phyloP scores from a whole-genome alignment of 1,284 basidiomycete species.

The Puccinia coronata region DNA sequence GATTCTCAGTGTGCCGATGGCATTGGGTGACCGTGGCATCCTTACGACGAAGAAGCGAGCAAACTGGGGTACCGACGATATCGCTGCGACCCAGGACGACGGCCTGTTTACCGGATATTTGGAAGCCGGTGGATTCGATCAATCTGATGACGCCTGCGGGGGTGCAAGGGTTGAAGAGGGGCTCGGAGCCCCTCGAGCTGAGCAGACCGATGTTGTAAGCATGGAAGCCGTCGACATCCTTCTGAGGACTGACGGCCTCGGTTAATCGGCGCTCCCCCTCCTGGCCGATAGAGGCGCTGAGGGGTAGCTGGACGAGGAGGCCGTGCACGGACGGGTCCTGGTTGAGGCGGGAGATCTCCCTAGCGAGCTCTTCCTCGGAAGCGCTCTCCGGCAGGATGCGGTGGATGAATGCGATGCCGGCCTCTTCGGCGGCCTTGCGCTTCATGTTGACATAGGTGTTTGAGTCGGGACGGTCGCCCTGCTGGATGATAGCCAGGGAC shows the following conservation, averaged over 20 bases:
- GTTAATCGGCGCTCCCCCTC: conserved; percentile 88
- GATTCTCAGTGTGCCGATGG: conserved; percentile 82
- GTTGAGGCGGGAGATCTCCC: conserved; percentile 78
- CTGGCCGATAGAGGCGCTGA: conserved; percentile 77
- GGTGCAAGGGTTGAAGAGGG: conserved; percentile 92
- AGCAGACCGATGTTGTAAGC: conserved; percentile 98
- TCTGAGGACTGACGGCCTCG: conserved; percentile 88
- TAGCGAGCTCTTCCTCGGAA: conserved; percentile 74
- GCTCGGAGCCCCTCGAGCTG: conserved; percentile 82
- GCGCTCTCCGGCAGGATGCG: conserved; percentile 72
- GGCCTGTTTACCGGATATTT: conserved; percentile 66
- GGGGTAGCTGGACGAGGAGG: conserved; percentile 94
- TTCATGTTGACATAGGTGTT: conserved; percentile 97
- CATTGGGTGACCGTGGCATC: conserved; percentile 98
- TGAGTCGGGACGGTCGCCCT: conserved; percentile 86
- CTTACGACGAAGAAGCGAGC: conserved; percentile 80
- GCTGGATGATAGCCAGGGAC: conserved; percentile 88
- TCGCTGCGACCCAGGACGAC: conserved; percentile 96
- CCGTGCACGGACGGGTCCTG: conserved; percentile 80
- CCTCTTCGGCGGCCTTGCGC: conserved; percentile 89
- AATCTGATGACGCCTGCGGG: conserved; percentile 89
- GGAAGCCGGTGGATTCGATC: conserved; percentile 65
- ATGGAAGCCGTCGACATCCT: conserved; percentile 99
- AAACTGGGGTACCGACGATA: conserved; percentile 95
- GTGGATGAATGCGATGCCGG: conserved; percentile 86